Evolutionary conservation across 1,139 yeast species (phyloP), one percentile per base, ranked within the genome.

Genomic region (Hansenula lynferdii): DNA sequence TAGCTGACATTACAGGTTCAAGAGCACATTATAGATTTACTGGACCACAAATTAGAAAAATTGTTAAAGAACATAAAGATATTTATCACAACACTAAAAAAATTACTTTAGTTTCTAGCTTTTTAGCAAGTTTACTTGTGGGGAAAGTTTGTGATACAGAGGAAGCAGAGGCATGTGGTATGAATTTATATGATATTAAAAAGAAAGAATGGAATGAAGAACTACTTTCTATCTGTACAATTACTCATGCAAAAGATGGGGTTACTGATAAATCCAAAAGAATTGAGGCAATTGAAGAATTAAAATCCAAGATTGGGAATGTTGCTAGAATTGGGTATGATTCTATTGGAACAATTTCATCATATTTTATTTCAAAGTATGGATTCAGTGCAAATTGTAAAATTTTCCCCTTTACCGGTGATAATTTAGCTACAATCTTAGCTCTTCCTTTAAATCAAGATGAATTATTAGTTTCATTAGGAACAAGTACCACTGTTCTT

Each of bases 1-100:
- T 89, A 54, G 92, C 95, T 4, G 53, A 65, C 20, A 60, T 80
- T 26, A 83, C 96, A 0, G 97, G 97, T 5, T 85, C 95, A 10
- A 75, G 83, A 50, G 95, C 96, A 3, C 96, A 89, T 60, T 85
- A 82, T 55, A 69, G 97, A 44, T 89, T 89, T 56, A 87, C 96
- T 0, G 97, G 96, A 0, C 78, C 92, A 18, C 97, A 89, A 62
- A 86, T 89, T 38, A 67, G 92, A 49, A 85, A 85, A 53, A 64
- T 89, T 38, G 79, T 83, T 2, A 74, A 72, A 24, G 62, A 75
- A 29, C 65, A 70, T 38, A 77, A 79, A 0, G 67, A 69, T n/a
- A 60, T 65, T 15, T 87, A 84, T 60, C 56, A 59, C 5, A 54
- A 69, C 2, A 85, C 96, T 1, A 56, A 59, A 20, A 64, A 84